Percentiles rank a stretch among this genome's conserved stretches.
Evolutionary conservation across 2,329 filamentous ascomycete species (phyloP).

Genomic region (Pseudopithomyces chartarum): DNA sequence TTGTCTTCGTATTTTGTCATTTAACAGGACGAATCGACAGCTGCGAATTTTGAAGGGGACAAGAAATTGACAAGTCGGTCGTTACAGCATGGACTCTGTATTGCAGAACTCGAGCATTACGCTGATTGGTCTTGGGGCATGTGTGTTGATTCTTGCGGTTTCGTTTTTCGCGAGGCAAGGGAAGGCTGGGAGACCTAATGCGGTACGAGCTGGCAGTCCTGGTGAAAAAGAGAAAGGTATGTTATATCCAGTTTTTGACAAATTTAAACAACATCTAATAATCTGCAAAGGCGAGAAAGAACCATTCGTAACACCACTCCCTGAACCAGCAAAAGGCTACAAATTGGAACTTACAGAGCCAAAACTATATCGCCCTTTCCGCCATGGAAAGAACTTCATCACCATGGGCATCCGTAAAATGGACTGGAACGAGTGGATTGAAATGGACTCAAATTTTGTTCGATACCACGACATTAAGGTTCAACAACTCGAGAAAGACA

Average conservation of each 20-base stretch:
- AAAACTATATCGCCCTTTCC: conserved; percentile 9
- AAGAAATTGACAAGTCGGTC: neutral
- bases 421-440: conserved; percentile 12
- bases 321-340: conserved; percentile 2
- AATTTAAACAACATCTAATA: neutral
- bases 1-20: neutral
- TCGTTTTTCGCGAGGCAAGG: neutral
- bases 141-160: neutral
- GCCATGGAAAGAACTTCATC: conserved; percentile 9
- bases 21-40: neutral
- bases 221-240: neutral
- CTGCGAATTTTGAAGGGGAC: neutral
- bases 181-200: neutral
- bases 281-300: neutral
- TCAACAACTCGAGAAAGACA: conserved; percentile 1
- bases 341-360: conserved; percentile 4
- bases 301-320: conserved; percentile 1
- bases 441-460: conserved; percentile 11
- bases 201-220: neutral
- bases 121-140: neutral
- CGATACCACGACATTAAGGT: conserved; percentile 9
- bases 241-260: neutral
- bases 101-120: neutral
- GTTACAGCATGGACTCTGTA: neutral
- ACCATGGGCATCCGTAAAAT: conserved; percentile 12